phyloP scores from a whole-genome alignment of 2,329 filamentous ascomycete species.

The Colletotrichum somersetense region DNA sequence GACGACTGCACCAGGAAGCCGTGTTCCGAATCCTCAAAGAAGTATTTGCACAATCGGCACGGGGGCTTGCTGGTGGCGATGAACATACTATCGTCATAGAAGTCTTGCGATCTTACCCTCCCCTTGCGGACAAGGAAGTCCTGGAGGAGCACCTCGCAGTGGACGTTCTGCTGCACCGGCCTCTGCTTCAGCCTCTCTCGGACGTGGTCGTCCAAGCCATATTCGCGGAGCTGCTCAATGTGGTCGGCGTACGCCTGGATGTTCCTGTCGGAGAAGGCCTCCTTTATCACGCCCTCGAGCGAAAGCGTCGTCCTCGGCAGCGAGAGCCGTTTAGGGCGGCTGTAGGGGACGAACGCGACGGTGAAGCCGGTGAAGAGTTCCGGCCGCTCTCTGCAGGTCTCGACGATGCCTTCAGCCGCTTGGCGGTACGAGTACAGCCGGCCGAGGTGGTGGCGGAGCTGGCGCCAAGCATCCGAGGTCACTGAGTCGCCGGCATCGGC shows the following conservation, averaged over 20 bases:
- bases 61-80: constrained; percentile 1
- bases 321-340: not conserved
- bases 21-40: not conserved
- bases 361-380: not conserved
- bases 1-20: not conserved
- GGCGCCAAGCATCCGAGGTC: not conserved
- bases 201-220: not conserved
- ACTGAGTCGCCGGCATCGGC: not conserved
- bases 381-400: not conserved
- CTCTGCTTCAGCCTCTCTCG: not conserved
- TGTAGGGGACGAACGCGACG: not conserved
- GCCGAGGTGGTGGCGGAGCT: not conserved
- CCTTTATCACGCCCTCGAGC: not conserved
- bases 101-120: not conserved
- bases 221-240: not conserved
- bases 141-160: not conserved
- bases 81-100: not conserved
- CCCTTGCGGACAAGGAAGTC: not conserved
- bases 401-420: not conserved
- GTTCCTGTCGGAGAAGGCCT: not conserved
- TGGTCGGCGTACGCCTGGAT: not conserved
- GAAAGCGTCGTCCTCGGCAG: not conserved
- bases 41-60: not conserved
- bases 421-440: not conserved
- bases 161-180: not conserved